Conservation (phyloP, 2,329 filamentous ascomycete species). For the Botrytis hyacinthi region DNA sequence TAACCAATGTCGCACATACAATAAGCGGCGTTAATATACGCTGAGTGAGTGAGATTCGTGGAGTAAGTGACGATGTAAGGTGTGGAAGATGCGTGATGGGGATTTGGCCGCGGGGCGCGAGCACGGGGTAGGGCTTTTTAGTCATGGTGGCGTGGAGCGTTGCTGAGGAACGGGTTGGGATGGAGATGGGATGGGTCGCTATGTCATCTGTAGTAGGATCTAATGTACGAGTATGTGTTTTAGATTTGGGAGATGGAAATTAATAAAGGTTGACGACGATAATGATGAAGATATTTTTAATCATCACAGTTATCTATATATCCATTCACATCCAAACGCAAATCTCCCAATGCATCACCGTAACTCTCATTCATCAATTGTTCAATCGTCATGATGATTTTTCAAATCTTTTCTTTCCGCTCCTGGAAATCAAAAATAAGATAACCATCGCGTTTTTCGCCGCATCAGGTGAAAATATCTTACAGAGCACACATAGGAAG, state of each 20-base stretch:
- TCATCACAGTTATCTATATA: background rate
- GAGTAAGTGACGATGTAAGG: background rate
- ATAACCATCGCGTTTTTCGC: background rate
- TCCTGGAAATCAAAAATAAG: background rate
- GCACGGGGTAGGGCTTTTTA: background rate
- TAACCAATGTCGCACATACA: slow-evolving; percentile 24
- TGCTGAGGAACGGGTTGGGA: background rate
- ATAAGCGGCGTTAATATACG: slow-evolving; percentile 28
- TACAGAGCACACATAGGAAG: background rate
- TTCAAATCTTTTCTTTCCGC: background rate
- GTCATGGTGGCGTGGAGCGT: background rate
- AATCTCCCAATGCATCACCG: background rate
- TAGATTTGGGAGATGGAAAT: background rate
- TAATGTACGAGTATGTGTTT: background rate
- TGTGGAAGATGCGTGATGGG: slow-evolving; percentile 2
- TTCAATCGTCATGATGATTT: background rate
- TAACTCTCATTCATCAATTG: background rate
- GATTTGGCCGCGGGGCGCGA: slow-evolving; percentile 6
- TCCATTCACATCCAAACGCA: background rate
- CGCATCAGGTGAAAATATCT: background rate
- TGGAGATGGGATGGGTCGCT: background rate
- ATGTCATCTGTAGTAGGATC: background rate
- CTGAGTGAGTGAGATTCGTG: slow-evolving; percentile 18
- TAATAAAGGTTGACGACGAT: background rate
- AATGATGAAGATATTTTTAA: background rate